Evolutionary conservation across 805 yeast species (phyloP).

Genomic region (Blastobotrys muscicola): DNA sequence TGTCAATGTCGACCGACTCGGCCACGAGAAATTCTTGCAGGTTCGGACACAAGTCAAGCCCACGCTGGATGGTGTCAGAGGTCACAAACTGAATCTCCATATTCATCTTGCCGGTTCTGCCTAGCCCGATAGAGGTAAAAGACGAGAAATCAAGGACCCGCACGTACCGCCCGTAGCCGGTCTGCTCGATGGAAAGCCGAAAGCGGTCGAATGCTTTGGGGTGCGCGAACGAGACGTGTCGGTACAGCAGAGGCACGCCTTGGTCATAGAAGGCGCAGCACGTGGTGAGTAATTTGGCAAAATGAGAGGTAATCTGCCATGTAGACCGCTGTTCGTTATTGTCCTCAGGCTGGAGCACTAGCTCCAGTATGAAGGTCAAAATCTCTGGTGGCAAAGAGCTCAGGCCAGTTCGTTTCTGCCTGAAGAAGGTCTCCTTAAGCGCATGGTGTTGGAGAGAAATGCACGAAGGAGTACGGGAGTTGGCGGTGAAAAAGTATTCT

Average conservation of each 20-base stretch:
- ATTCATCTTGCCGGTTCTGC: conserved; percentile 83
- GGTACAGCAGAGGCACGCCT: conserved; percentile 29
- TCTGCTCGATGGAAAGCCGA: conserved; percentile 45
- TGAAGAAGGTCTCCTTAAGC: conserved; percentile 2
- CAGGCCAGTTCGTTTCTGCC: neutral
- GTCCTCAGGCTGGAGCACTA: conserved; percentile 11
- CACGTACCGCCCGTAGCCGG: conserved; percentile 41
- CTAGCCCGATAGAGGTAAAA: conserved; percentile 81
- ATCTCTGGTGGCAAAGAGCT: conserved; percentile 20
- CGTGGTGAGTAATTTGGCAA: conserved; percentile 18
- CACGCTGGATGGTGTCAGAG: conserved; percentile 53
- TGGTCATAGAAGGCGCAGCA: conserved; percentile 25
- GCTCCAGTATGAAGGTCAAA: conserved; percentile 18
- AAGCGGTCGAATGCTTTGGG: conserved; percentile 74
- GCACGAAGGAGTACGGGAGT: too few relatives aligned
- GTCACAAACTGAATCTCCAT: conserved; percentile 88
- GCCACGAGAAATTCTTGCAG: conserved; percentile 71
- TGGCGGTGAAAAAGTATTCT: too few relatives aligned
- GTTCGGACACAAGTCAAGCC: conserved; percentile 51
- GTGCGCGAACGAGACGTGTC: conserved; percentile 49
- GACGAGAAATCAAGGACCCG: conserved; percentile 78
- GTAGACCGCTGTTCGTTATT: neutral
- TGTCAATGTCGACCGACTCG: conserved; percentile 78
- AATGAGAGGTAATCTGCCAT: conserved; percentile 10
- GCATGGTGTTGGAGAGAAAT: neutral